These are phyloP conservation scores for Colletotrichum sp. DNA, from an alignment of 2,329 filamentous ascomycete genomes.

Conservation along the genomic window DNA sequence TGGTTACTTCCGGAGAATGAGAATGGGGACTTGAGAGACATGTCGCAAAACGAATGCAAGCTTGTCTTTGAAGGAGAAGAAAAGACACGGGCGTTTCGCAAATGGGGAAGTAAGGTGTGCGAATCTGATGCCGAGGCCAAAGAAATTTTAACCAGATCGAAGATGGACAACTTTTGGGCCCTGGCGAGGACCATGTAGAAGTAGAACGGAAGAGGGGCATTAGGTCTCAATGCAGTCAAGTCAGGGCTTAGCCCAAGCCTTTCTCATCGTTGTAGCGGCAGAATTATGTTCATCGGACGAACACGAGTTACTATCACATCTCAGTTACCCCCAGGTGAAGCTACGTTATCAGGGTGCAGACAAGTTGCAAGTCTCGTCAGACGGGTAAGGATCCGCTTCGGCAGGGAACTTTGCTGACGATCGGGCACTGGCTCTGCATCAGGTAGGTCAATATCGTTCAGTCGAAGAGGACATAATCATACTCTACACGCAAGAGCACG, in stretches of 20 bases:
- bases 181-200: constrained; percentile 70
- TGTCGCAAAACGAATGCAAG: constrained; percentile 80
- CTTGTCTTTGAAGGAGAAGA: constrained; percentile 92
- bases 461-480: not conserved
- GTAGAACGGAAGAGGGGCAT: not conserved
- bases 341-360: not conserved
- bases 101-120: constrained; percentile 89
- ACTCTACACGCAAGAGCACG: not conserved
- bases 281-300: not conserved
- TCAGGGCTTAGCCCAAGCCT: not conserved
- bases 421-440: not conserved
- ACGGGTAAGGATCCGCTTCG: not conserved
- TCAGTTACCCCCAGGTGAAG: not conserved
- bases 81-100: constrained; percentile 80
- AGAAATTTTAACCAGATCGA: constrained; percentile 77
- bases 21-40: constrained; percentile 77
- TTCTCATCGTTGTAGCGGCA: not conserved
- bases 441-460: not conserved
- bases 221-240: not conserved
- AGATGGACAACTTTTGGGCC: constrained; percentile 96
- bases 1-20: constrained; percentile 86
- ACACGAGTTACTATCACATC: not conserved
- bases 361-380: not conserved
- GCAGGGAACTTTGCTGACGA: not conserved
- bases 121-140: constrained; percentile 91